A percentile compares a stretch with the other conserved stretches of the same genome.
phyloP scores from a whole-genome alignment of 2,329 filamentous ascomycete species.

The Onygenales sp. region DNA sequence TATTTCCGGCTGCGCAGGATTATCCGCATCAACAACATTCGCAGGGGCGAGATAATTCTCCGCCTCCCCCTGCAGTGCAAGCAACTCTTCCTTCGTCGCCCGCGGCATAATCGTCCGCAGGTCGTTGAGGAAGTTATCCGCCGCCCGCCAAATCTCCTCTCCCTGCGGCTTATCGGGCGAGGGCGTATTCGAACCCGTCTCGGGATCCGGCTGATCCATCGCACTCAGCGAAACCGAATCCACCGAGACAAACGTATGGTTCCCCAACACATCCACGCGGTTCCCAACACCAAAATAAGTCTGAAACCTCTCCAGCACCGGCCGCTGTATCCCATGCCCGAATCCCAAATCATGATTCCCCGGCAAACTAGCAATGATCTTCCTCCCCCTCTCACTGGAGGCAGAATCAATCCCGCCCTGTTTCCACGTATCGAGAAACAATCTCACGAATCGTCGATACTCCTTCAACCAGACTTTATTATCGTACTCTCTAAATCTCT shows the following conservation, averaged over 20 bases:
- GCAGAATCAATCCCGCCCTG: conserved; percentile 46
- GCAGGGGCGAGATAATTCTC: conserved; percentile 50
- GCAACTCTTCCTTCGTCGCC: conserved; percentile 60
- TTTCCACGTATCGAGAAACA: conserved; percentile 68
- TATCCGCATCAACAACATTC: conserved; percentile 48
- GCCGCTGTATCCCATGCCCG: conserved; percentile 69
- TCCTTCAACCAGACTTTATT: conserved; percentile 79
- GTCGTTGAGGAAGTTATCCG: conserved; percentile 63
- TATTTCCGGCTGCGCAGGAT: conserved; percentile 24
- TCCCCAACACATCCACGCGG: conserved; percentile 80
- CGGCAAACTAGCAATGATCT: conserved; percentile 74
- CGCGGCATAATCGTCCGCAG: conserved; percentile 57
- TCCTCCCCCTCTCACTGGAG: conserved; percentile 57
- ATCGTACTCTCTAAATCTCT: conserved; percentile 66
- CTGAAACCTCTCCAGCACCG: conserved; percentile 74
- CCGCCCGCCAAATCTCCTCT: conserved; percentile 61
- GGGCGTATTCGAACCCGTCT: conserved; percentile 37
- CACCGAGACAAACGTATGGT: conserved; percentile 89
- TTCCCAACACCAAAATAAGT: conserved; percentile 89
- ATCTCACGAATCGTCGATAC: conserved; percentile 72
- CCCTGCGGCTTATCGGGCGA: conserved; percentile 43
- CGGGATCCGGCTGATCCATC: conserved; percentile 44
- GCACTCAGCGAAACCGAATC: conserved; percentile 85
- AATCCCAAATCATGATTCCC: conserved; percentile 96
- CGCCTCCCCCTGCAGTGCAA: conserved; percentile 51